Percentiles rank a stretch among this genome's conserved stretches.
Conservation (phyloP, 2,329 filamentous ascomycete genomes). For the Sphaerulina vaccinii region DNA sequence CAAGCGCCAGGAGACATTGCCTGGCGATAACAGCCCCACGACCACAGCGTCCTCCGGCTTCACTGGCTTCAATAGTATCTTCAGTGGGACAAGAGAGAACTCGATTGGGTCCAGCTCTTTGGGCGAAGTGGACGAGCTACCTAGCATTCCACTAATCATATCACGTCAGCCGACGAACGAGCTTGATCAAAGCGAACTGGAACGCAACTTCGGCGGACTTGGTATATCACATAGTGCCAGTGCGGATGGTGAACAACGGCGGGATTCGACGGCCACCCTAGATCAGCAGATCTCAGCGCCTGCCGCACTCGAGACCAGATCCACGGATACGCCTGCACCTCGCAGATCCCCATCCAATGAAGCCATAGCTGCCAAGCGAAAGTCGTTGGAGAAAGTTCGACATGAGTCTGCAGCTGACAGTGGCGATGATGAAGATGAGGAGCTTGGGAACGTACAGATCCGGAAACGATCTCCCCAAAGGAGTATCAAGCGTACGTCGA, state of each 20-base stretch:
- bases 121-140: conserved; percentile 79
- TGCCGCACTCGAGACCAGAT: conserved; percentile 39
- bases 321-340: conserved; percentile 35
- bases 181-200: conserved; percentile 58
- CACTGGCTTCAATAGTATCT: conserved; percentile 61
- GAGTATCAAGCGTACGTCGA: conserved; percentile 59
- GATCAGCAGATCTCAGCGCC: conserved; percentile 67
- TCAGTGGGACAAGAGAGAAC: conserved; percentile 60
- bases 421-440: conserved; percentile 76
- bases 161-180: conserved; percentile 66
- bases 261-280: conserved; percentile 47
- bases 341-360: conserved; percentile 69
- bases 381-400: conserved; percentile 69
- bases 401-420: conserved; percentile 72
- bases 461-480: conserved; percentile 59
- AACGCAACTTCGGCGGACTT: conserved; percentile 60
- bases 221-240: conserved; percentile 57
- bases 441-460: conserved; percentile 64
- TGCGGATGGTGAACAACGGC: conserved; percentile 23
- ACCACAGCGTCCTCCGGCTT: conserved; percentile 72
- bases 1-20: conserved; percentile 59
- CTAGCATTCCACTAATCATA: conserved; percentile 74
- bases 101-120: conserved; percentile 87
- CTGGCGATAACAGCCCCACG: conserved; percentile 76
- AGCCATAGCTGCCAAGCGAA: conserved; percentile 70